Evolutionary conservation across 2,329 filamentous ascomycete genomes (phyloP).

Genomic region (Thermochaetoides dissita): DNA sequence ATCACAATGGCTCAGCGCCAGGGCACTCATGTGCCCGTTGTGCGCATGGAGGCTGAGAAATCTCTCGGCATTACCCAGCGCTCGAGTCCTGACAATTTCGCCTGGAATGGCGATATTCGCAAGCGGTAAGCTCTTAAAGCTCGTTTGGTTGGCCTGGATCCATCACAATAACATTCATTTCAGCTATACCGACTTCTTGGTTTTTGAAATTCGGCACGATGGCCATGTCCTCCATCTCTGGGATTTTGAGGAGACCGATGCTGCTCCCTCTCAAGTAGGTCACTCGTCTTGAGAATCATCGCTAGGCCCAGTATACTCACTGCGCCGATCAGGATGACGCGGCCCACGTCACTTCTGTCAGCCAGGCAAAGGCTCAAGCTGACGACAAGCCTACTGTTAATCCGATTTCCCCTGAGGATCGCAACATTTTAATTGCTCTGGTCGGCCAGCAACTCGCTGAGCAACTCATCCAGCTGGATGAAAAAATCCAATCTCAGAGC

Average conservation of each 20-base stretch:
- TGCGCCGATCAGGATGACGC: too few relatives aligned
- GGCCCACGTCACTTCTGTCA: too few relatives aligned
- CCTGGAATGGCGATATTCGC: constrained; percentile 30
- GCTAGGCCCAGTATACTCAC: constrained; percentile 4
- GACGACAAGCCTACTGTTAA: constrained; percentile 5
- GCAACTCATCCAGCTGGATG: constrained; percentile 28
- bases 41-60: constrained; percentile 21
- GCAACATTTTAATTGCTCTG: constrained; percentile 25
- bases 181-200: constrained; percentile 81
- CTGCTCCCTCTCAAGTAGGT: constrained; percentile 3
- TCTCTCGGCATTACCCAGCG: constrained; percentile 29
- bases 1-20: constrained; percentile 15
- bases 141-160: not conserved
- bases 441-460: constrained; percentile 26
- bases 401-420: constrained; percentile 19
- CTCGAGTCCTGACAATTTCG: constrained; percentile 24
- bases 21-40: constrained; percentile 16
- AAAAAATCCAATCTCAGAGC: constrained; percentile 20
- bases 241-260: constrained; percentile 14
- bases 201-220: constrained; percentile 71
- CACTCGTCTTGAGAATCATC: not conserved
- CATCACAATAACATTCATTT: not conserved
- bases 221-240: constrained; percentile 63
- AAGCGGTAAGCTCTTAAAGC: constrained; percentile 24
- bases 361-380: constrained; percentile 12